Conservation (phyloP, 768 basidiomycete genomes). For the Lactifluus echinatus region DNA sequence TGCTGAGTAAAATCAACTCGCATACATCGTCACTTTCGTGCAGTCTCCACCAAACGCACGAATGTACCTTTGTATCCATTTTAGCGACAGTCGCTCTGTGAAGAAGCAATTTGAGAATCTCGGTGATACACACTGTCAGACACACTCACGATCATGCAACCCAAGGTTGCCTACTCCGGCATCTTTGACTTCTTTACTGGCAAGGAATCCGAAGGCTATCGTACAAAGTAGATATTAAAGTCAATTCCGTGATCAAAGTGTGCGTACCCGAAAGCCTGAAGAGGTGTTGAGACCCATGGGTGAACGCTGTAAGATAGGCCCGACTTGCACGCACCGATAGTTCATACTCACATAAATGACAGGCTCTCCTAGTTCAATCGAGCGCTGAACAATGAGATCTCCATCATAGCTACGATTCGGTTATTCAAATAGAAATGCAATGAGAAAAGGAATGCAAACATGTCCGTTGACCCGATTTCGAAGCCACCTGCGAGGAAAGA, state of each 20-base stretch:
- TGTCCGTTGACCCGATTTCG: not conserved
- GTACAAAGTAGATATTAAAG: not conserved
- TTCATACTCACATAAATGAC: conserved; percentile 24
- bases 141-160: conserved; percentile 48
- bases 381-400: conserved; percentile 20
- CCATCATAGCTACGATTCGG: not conserved
- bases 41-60: conserved; percentile 55
- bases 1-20: not conserved
- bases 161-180: conserved; percentile 55
- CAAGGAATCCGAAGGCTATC: conserved; percentile 42
- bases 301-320: not conserved
- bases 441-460: not conserved
- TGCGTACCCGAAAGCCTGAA: conserved; percentile 5
- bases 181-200: conserved; percentile 40
- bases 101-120: not conserved
- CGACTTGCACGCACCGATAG: conserved; percentile 17
- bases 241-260: not conserved
- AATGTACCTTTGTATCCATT: conserved; percentile 63
- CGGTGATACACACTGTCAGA: not conserved
- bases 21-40: conserved; percentile 47
- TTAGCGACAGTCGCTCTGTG: conserved; percentile 46
- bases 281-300: not conserved
- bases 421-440: not conserved
- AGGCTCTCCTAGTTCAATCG: conserved; percentile 20
- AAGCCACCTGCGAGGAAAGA: not conserved